Evolutionary conservation across 208 protist genomes (phyloP), one percentile per base, ranked within the genome.

Genomic region (Porcisia deanei): DNA sequence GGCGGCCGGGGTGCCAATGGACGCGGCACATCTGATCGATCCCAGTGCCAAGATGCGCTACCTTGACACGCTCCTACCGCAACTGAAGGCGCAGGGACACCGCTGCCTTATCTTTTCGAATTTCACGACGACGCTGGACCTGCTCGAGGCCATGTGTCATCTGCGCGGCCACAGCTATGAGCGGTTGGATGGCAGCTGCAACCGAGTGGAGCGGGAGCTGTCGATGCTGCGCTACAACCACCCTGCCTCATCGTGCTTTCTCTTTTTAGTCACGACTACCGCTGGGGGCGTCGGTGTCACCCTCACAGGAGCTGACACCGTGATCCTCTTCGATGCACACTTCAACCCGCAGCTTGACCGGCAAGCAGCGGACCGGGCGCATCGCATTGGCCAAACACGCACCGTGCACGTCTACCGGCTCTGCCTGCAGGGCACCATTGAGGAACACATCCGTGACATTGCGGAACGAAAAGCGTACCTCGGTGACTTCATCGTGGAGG

Each of bases 231-330:
- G 89, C 47, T 99, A 97, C 92, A 99, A 98, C 77, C 79, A 88
- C 72, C 85, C 87, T 8, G 71, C 60, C n/a, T 95, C 89, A 14
- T 80, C 82, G 9, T 91, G 91, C 63, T 99, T 99, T 85, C 54
- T 99, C 2, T 99, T 99, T 78, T 84, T 99, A 12, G 83, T 99
- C 25, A 98, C 93, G 25, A 99, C 99, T 14, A 95, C 97, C 20
- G 97, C 99, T 9, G 99, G 99, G 68, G 99, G 99, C 39, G 92
- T 99, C 7, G 99, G 99, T 61, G 98, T 99, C 70, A 99, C 99
- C 49, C 88, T 99, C 6, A 98, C 97, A 1, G 98, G 94, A 5
- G 90, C 97, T 9, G 96, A 98, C 85, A 98, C 95, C 34, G 98
- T 99, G 30, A 97, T 99, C 70, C 91, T 99, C 53, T 99, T 96